Evolutionary conservation across 2,329 filamentous ascomycete species (phyloP), one percentile per base, ranked within the genome.

Genomic region (Trichoderma afroharzianum): DNA sequence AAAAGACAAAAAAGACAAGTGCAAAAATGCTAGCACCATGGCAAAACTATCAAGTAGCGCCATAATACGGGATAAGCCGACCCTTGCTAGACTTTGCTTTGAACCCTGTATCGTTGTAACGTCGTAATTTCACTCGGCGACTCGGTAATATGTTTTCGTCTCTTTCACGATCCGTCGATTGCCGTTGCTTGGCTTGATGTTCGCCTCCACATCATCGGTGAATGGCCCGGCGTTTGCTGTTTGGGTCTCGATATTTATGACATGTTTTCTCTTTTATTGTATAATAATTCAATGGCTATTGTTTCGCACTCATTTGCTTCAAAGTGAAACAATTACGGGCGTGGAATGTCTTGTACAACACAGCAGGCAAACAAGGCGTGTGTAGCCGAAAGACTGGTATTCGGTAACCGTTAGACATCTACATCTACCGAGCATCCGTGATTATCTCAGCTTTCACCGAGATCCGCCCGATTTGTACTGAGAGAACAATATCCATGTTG

Each of bases 71-170:
- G 33, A 53, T 53, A 3, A 32, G n/a, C 55, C 39, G 67, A 63
- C 28, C 57, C 43, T 63, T 28, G 28, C 36, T 68, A 28, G 24
- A 36, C 30, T 24, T 26, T 21, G 18, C n/a, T 21, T 68, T n/a
- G 57, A 18, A 26, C 26, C 58, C 67, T n/a, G 30, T 36, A 12
- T 50, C n/a, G n/a, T 7, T 63, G 67, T 14, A 70, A 70, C 57
- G 67, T 53, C 57, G 67, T 43, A 70, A 53, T 70, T 63, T 63
- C 15, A 47, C 39, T 28, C 62, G 62, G 62, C 26, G 50, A 43
- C 62, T 63, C 30, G 62, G 47, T 28, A 21, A 50, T 6, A 32
- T 24, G 39, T 47, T 50, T 50, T 50, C 33, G n/a, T 24, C 43
- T 50, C 24, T 50, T 50, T 50, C 39, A 32, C 26, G 39, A 63